Evolutionary conservation across 2,329 filamentous ascomycete species (phyloP), one percentile per base, ranked within the genome.

Genomic region (Ascochyta clinopodiicola): DNA sequence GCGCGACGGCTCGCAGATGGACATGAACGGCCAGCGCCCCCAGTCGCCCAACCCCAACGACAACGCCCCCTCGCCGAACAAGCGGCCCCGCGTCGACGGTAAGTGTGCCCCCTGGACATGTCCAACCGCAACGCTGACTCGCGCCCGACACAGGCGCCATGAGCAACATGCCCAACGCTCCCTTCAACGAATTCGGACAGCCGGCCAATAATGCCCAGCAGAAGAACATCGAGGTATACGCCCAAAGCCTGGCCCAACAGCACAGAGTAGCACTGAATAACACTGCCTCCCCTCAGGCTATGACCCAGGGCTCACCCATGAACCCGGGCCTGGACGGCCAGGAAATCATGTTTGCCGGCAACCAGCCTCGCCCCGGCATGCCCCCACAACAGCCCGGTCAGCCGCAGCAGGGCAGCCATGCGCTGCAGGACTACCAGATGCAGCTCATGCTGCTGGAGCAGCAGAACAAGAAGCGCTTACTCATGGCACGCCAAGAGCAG

Each of bases 21-120:
- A 96, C 67, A 89, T 89, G 75, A 91, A 89, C 76, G 90, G 89
- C 64, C 78, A 78, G 61, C 86, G 92, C 56, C 88, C 92, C 25
- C 87, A 88, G 54, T 96, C 94, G 31, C 94, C 94, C 7, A 87
- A 88, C 45, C 88, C 89, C 34, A 88, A 87, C 50, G 93, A 97
- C 48, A 95, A 95, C 69, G 92, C 91, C 24, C 92, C 92, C 4
- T 98, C 94, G 29, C 94, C 94, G 2, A 94, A 90, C 60, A 98
- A 98, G 80, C 86, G 93, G 69, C 91, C 88, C 54, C 90, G 93
- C 53, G 84, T 96, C 57, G 91, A 93, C 62, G 87, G 88, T 69
- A 82, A 83, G 65, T 62, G 2, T 7, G 10, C 27, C 86, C 55
- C 86, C 84, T 63, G 88, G 72, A 79, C 81, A 69, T 80, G 75